Conservation (phyloP, 129 eudicot genomes). For the Apium graveolens region DNA sequence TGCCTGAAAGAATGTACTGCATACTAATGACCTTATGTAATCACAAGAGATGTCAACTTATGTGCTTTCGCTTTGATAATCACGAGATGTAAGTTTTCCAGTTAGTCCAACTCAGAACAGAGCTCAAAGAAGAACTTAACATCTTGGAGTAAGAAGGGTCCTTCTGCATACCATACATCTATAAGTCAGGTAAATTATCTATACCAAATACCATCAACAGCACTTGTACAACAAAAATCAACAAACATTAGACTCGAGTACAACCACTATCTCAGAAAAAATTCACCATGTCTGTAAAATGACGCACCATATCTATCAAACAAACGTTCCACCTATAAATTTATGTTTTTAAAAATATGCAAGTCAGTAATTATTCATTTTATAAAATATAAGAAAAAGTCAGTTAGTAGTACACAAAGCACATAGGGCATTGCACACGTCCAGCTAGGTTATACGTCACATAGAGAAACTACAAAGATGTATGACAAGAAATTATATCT, state of each 20-base stretch:
- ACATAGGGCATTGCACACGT: not conserved
- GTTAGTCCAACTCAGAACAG: conserved; percentile 88
- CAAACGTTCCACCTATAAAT: not conserved
- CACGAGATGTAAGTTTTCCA: conserved; percentile 82
- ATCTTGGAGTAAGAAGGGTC: conserved; percentile 66
- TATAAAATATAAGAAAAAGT: not conserved
- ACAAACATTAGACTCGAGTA: not conserved
- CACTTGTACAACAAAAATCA: not conserved
- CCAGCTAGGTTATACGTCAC: not conserved
- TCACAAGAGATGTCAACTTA: conserved; percentile 75
- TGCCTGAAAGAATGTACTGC: conserved; percentile 96
- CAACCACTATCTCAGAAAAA: not conserved
- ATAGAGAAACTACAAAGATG: not conserved
- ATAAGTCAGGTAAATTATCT: not conserved
- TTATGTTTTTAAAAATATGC: too few relatives aligned
- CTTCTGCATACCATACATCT: conserved; percentile 20
- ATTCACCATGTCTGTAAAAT: conserved; percentile 55
- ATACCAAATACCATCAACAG: too few relatives aligned
- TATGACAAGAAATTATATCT: too few relatives aligned
- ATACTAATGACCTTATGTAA: conserved; percentile 83
- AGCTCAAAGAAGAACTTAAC: conserved; percentile 64
- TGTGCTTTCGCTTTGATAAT: conserved; percentile 72
- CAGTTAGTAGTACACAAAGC: not conserved
- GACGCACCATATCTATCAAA: conserved; percentile 85
- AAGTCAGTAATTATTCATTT: too few relatives aligned